Evolutionary conservation across 164 flowering plant species (phyloP).

Genomic region (Echeveria elegans): DNA sequence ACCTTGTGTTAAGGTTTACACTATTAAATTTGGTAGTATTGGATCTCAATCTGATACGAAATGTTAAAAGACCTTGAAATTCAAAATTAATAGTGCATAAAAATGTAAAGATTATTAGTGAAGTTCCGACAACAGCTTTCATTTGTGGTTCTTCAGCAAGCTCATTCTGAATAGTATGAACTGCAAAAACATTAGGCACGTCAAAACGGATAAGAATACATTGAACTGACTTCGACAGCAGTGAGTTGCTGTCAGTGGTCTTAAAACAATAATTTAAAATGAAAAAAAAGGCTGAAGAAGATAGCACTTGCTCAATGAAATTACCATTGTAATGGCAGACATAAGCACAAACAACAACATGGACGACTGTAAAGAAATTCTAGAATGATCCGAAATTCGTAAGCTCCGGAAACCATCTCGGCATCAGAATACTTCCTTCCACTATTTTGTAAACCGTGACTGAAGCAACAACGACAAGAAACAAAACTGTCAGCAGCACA

Average conservation of each 20-base stretch:
- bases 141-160: constrained; percentile 8
- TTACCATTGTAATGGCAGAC: constrained; percentile 16
- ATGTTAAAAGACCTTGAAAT: too few species aligned
- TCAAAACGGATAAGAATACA: neutral
- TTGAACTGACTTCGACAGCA: neutral
- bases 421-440: too few species aligned
- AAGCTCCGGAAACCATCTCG: constrained; percentile 3
- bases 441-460: constrained; percentile 8
- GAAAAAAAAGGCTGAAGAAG: neutral
- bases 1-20: too few species aligned
- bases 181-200: neutral
- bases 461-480: constrained; percentile 8
- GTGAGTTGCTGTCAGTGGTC: neutral
- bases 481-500: constrained; percentile 7
- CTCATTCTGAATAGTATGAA: constrained; percentile 12
- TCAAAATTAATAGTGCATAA: too few species aligned
- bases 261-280: neutral
- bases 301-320: neutral
- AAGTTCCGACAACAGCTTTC: constrained; percentile 11
- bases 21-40: too few species aligned
- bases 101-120: too few species aligned
- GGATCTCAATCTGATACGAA: too few species aligned
- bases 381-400: constrained; percentile 7
- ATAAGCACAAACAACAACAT: constrained; percentile 11
- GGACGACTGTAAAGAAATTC: constrained; percentile 11